phyloP scores from a whole-genome alignment of 164 flowering plant species.

The Tinospora cordifolia region DNA sequence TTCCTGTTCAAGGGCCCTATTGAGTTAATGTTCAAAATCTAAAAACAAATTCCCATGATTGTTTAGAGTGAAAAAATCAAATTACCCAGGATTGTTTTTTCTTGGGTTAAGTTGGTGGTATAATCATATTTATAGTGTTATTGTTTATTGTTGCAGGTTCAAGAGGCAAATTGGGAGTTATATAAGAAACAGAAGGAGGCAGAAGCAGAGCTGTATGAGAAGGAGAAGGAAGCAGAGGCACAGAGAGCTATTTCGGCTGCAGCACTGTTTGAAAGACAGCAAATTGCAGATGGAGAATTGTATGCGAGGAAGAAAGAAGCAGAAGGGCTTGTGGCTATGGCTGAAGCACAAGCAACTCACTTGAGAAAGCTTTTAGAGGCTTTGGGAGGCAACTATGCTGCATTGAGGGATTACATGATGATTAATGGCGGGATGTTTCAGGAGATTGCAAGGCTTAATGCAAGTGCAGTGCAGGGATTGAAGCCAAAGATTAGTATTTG shows the following conservation, averaged over 20 bases:
- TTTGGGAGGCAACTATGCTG: constrained; percentile 26
- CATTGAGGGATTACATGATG: constrained; percentile 38
- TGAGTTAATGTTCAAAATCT: too few species aligned
- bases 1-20: too few species aligned
- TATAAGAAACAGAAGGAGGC: constrained; percentile 31
- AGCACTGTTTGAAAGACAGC: constrained; percentile 20
- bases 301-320: constrained; percentile 33
- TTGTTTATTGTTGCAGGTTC: constrained; percentile 14
- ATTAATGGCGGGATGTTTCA: constrained; percentile 28
- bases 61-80: too few species aligned
- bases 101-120: too few species aligned
- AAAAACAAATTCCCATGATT: too few species aligned
- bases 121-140: neutral
- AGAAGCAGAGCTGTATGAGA: constrained; percentile 31
- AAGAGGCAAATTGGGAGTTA: constrained; percentile 30
- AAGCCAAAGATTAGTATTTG: constrained; percentile 37
- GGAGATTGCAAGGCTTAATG: constrained; percentile 35
- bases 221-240: constrained; percentile 25
- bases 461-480: constrained; percentile 28
- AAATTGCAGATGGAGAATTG: constrained; percentile 25
- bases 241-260: constrained; percentile 24
- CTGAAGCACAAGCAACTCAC: constrained; percentile 26
- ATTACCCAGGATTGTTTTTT: too few species aligned
- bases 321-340: constrained; percentile 22
- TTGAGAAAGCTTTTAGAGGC: constrained; percentile 19